Evolutionary conservation across 2,329 filamentous ascomycete genomes (phyloP), one percentile per base, ranked within the genome.

Genomic region (Aspergillus luchuensis): DNA sequence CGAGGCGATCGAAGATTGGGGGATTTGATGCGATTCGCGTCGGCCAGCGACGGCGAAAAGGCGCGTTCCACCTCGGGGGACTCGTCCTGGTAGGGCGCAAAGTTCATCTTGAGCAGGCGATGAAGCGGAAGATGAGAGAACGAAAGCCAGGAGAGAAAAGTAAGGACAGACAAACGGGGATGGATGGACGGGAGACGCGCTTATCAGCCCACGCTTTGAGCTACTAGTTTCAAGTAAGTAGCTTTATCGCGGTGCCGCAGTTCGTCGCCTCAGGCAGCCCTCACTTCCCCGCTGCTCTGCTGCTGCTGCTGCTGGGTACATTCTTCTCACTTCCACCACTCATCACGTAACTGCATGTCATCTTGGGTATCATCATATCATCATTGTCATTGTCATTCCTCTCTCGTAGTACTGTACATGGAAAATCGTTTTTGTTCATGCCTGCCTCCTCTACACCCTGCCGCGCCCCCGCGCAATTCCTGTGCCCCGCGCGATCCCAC

Each of bases 71-170:
- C 85, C 80, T 98, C 93, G 8, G 95, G 95, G 15, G 90, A 90
- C 52, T 90, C 90, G 77, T 94, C 94, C 81, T 98, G 95, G 80
- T 98, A 99, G 39, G 95, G 95, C 49, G 95, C 95, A 76, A 98
- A 99, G 81, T 97, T 91, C 91, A 95, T 95, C 58, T 69, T 80
- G 62, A 64, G 33, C 45, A 45, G 19, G 57, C 53, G 55, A 30
- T 57, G 52, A 41, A 43, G 56, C 53, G 23, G 36, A 39, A 33
- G 60, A 52, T 23, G 60, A 17, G 30, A 54, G 33, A 19, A 36
- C 41, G 48, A 51, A 45, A 13, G 41, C 41, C 39, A 54, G 55
- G 30, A 33, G 17, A 21, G 17, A 19, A 19, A 17, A 45, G n/a
- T n/a, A 28, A 53, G 33, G 49, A 30, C 56, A 30, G 33, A 52